phyloP scores from a whole-genome alignment of 2,329 filamentous ascomycete genomes.

The Aphanoascus verrucosus region DNA sequence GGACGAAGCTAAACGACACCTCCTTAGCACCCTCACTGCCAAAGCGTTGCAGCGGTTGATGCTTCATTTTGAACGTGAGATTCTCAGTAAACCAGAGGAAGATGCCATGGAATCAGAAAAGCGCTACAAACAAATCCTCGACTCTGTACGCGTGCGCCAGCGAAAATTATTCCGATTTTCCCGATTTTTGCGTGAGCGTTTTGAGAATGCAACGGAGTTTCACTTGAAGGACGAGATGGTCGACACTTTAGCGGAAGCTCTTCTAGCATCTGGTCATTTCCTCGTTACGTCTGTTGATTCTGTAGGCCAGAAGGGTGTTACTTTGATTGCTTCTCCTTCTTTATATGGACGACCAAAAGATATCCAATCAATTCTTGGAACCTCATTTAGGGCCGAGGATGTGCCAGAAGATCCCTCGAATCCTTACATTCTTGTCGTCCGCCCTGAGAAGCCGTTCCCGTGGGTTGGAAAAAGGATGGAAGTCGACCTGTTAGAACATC shows the following conservation, averaged over 20 bases:
- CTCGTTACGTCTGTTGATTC: slow-evolving; percentile 59
- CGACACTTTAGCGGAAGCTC: slow-evolving; percentile 66
- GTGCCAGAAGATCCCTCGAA: slow-evolving; percentile 62
- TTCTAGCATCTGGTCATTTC: slow-evolving; percentile 77
- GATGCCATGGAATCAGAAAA: slow-evolving; percentile 84
- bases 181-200: slow-evolving; percentile 77
- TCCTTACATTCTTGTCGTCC: slow-evolving; percentile 74
- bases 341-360: slow-evolving; percentile 66
- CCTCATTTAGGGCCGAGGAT: slow-evolving; percentile 60
- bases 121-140: slow-evolving; percentile 86
- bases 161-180: slow-evolving; percentile 95
- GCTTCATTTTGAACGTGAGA: slow-evolving; percentile 81
- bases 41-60: slow-evolving; percentile 84
- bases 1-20: not conserved
- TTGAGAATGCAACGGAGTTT: slow-evolving; percentile 94
- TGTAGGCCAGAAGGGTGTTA: slow-evolving; percentile 63
- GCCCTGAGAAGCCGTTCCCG: slow-evolving; percentile 63
- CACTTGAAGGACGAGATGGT: slow-evolving; percentile 64
- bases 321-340: slow-evolving; percentile 73
- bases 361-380: slow-evolving; percentile 75
- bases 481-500: slow-evolving; percentile 62
- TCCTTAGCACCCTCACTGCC: slow-evolving; percentile 62
- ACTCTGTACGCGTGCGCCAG: slow-evolving; percentile 91
- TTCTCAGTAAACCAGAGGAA: slow-evolving; percentile 75
- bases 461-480: slow-evolving; percentile 74